A percentile compares a stretch with the other conserved stretches of the same genome.
These are phyloP conservation scores for Drechslerella stenobrocha DNA, from an alignment of 2,329 filamentous ascomycete genomes.

Conservation along the genomic window DNA sequence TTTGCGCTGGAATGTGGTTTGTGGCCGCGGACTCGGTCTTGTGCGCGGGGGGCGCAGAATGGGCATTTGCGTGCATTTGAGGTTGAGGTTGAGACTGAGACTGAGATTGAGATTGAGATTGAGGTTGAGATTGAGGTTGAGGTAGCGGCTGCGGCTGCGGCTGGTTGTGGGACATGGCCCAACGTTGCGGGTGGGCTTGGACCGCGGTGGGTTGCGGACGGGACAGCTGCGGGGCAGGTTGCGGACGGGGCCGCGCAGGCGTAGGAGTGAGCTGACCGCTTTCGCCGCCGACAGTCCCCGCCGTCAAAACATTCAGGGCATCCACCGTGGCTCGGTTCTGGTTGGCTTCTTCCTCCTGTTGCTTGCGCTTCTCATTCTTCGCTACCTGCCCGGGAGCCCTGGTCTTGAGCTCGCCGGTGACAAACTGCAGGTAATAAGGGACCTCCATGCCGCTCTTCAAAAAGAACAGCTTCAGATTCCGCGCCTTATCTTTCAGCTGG, in stretches of 20 bases:
- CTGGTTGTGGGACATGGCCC: conserved; percentile 41
- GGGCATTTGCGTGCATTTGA: conserved; percentile 9
- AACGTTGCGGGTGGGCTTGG: conserved; percentile 37
- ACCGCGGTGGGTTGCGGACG: conserved; percentile 30
- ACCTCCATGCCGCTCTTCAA: conserved; percentile 89
- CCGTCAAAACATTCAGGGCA: conserved; percentile 39
- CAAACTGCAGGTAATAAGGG: conserved; percentile 81
- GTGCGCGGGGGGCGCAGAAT: conserved; percentile 4
- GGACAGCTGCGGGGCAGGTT: conserved; percentile 29
- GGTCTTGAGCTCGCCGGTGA: conserved; percentile 87
- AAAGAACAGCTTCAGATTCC: conserved; percentile 88
- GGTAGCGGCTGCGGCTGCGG: conserved; percentile 12
- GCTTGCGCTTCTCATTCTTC: conserved; percentile 59
- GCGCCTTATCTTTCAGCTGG: conserved; percentile 87
- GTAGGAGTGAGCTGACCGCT: conserved; percentile 14
- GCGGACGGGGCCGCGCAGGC: conserved; percentile 22
- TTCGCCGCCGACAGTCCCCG: conserved; percentile 10
- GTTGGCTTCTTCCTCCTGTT: conserved; percentile 46
- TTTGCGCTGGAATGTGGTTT: conserved; percentile 6
- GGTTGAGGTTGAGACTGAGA: conserved; percentile 18
- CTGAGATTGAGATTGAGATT: conserved; percentile 39
- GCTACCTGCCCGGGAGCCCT: conserved; percentile 75
- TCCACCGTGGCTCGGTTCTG: conserved; percentile 45
- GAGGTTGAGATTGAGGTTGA: conserved; percentile 21
- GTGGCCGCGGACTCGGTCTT: conserved; percentile 8